Conservation (phyloP, 371 early-diverging fungal genomes). For the Scutellospora calospora region DNA sequence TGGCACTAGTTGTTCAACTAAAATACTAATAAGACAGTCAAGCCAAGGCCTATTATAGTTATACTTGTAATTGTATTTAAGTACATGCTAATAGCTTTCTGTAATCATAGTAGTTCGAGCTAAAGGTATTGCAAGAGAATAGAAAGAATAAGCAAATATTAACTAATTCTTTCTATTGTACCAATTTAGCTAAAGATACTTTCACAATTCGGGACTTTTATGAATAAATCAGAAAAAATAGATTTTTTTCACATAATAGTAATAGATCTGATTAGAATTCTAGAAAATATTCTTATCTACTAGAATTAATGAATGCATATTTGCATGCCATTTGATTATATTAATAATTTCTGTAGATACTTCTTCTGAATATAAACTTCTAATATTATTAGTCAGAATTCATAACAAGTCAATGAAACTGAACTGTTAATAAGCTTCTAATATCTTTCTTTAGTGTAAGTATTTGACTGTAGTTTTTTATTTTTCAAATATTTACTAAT, state of each 20-base stretch:
- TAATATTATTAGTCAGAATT: not conserved
- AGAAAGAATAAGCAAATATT: not conserved
- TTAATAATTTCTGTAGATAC: not conserved
- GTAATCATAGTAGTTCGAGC: no score
- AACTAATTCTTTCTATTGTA: slow-evolving; percentile 21
- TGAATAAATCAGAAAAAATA: not conserved
- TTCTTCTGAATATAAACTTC: not conserved
- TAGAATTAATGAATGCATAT: slow-evolving; percentile 7
- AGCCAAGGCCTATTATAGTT: no score
- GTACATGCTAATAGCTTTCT: no score
- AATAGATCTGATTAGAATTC: slow-evolving; percentile 5
- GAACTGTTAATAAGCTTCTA: slow-evolving; percentile 15
- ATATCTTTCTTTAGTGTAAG: not conserved
- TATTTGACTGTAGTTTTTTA: not conserved
- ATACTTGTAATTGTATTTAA: no score
- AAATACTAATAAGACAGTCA: no score
- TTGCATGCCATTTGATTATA: slow-evolving; percentile 23
- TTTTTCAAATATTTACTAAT: not conserved
- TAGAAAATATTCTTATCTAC: slow-evolving; percentile 10
- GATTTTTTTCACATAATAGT: not conserved
- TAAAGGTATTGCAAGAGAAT: not conserved
- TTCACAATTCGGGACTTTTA: not conserved
- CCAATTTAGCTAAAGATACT: not conserved
- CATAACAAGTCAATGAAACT: slow-evolving; percentile 13
- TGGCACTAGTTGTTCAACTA: no score